Base-by-base conservation (phyloP, 176 grass and related monocot genomes). In the Rhipidocladum racemiflorum region DNA sequence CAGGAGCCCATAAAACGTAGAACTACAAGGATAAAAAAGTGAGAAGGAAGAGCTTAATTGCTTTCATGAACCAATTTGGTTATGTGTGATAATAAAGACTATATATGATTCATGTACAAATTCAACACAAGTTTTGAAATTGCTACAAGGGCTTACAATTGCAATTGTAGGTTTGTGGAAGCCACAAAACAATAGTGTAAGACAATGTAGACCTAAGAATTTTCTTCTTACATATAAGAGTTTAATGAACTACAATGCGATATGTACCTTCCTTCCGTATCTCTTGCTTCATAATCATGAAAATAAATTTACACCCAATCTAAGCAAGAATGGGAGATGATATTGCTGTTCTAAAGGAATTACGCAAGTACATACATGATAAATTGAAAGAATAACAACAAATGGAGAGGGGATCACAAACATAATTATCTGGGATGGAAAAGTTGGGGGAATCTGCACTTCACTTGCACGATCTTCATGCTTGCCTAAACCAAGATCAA, bases 241-340 rank as follows among this genome's bases (percentile, higher is more conserved):
- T 85, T 32, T 89, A 36, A 51, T 68, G 76, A 85, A 45, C 81
- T 56, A 64, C 76, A 89, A 85, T 82, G 77, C 43, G 68, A 85
- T 82, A 72, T 85, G 81, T 89, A 85, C 71, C 59, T 89, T 85
- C 85, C 78, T 85, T 89, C 64, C 83, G 76, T 89, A 57, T 81
- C 55, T 85, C 83, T 28, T 72, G 87, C 21, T 7, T 24, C 20
- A n/a, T 81, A 81, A 85, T 85, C 77, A 81, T 81, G 21, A n/a
- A 70, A 85, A 82, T 70, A 70, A 85, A 85, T 85, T 81, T 82
- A 89, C 83, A 77, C 64, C 56, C 78, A 48, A 48, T 48, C 72
- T 77, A 72, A 64, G 45, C 82, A 77, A 65, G 77, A 82, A 81
- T 85, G 54, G 79, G 68, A 65, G 83, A 85, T 72, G 75, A 1